phyloP scores from a whole-genome alignment of 2,329 filamentous ascomycete species.

The Talaromyces sp. region DNA sequence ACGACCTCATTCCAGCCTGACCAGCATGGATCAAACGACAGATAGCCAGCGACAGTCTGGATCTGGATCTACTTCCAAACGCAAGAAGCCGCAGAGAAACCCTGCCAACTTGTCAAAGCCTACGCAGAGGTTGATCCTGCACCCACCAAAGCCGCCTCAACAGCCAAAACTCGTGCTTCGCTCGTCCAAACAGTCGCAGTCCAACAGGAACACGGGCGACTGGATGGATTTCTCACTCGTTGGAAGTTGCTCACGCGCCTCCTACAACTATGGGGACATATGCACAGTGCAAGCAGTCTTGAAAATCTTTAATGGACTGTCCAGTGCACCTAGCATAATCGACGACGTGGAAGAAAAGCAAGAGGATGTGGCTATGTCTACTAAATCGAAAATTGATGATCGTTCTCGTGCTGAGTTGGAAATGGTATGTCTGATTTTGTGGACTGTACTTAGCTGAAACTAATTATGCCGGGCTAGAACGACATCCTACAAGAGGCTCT shows the following conservation, averaged over 20 bases:
- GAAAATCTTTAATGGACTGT: slow-evolving; percentile 8
- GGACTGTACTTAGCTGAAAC: slow-evolving; percentile 9
- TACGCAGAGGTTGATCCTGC: slow-evolving; percentile 1
- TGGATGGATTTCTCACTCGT: slow-evolving; percentile 4
- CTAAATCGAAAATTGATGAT: neutral
- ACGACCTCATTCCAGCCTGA: neutral
- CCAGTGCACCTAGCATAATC: slow-evolving; percentile 6
- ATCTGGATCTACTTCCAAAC: slow-evolving; percentile 2
- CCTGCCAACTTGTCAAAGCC: slow-evolving; percentile 2
- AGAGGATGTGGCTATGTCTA: neutral
- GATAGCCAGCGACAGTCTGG: slow-evolving; percentile 4
- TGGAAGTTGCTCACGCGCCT: slow-evolving; percentile 8
- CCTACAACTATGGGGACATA: slow-evolving; percentile 10
- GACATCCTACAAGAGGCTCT: slow-evolving; percentile 15
- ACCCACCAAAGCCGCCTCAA: slow-evolving; percentile 8
- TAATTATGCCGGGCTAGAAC: slow-evolving; percentile 7
- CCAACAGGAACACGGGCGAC: neutral
- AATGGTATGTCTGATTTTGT: slow-evolving; percentile 3
- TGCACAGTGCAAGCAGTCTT: slow-evolving; percentile 9
- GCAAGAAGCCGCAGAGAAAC: slow-evolving; percentile 5
- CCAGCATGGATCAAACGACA: slow-evolving; percentile 3
- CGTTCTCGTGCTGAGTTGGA: slow-evolving; percentile 2
- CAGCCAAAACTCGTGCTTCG: neutral
- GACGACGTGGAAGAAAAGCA: slow-evolving; percentile 1
- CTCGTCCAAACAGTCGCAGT: neutral